Conservation (phyloP, 2,329 filamentous ascomycete species). For the Curvularia eragrostidis region DNA sequence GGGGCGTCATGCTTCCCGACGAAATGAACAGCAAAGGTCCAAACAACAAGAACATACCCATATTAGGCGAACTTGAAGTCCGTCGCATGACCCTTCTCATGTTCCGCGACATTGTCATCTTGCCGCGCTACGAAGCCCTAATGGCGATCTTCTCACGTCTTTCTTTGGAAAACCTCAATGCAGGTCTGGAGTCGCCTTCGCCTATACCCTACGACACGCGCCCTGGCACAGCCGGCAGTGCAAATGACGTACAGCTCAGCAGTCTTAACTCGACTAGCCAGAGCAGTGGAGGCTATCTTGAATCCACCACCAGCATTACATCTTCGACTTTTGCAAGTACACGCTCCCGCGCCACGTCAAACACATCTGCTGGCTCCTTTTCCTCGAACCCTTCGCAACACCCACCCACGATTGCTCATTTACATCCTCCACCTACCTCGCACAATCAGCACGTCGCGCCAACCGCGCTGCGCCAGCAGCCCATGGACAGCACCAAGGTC, state of each 20-base stretch:
- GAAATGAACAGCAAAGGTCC: conserved; percentile 57
- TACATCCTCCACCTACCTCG: conserved; percentile 24
- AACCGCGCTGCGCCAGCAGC: conserved; percentile 35
- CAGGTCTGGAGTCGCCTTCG: conserved; percentile 49
- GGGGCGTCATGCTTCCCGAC: conserved; percentile 70
- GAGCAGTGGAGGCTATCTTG: conserved; percentile 76
- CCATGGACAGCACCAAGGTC: conserved; percentile 70
- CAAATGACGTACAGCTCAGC: conserved; percentile 56
- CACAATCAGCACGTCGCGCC: conserved; percentile 27
- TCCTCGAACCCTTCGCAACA: conserved; percentile 40
- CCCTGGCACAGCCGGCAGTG: conserved; percentile 44
- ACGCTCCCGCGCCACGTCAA: conserved; percentile 83
- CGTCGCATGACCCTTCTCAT: conserved; percentile 85
- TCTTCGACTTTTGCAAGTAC: conserved; percentile 55
- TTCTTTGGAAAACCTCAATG: conserved; percentile 75
- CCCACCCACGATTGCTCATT: conserved; percentile 3
- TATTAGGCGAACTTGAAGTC: conserved; percentile 73
- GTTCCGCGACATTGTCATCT: conserved; percentile 86
- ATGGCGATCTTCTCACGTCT: conserved; percentile 90
- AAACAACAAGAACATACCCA: conserved; percentile 52
- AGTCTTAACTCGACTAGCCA: conserved; percentile 73
- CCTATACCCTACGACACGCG: conserved; percentile 37
- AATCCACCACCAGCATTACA: conserved; percentile 64
- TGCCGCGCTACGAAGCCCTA: conserved; percentile 86
- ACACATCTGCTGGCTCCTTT: conserved; percentile 67